A percentile compares a stretch with the other conserved stretches of the same genome.
These are phyloP conservation scores for Dendrobium huoshanense DNA, from an alignment of 106 monocot genomes.

Conservation along the genomic window DNA sequence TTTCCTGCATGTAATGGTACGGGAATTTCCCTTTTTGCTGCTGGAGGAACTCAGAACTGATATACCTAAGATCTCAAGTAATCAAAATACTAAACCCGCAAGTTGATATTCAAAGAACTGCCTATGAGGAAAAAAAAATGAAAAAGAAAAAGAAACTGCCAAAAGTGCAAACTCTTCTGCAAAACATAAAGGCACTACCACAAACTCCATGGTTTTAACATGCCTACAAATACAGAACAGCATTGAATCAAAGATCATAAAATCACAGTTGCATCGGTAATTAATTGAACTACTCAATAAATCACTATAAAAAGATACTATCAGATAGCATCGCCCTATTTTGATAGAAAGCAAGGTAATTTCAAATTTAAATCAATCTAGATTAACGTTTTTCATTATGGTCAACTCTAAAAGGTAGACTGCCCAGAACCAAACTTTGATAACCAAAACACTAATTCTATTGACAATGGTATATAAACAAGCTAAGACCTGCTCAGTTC, in stretches of 20 bases:
- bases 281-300: background rate
- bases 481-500: background rate
- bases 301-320: background rate
- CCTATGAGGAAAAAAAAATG: too few species aligned
- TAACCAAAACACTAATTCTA: background rate
- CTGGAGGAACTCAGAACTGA: background rate
- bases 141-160: background rate
- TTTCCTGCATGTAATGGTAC: background rate
- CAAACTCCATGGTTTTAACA: background rate
- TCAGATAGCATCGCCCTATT: background rate
- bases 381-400: background rate
- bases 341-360: background rate
- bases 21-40: background rate
- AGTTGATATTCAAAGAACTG: background rate
- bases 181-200: background rate
- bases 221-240: too few species aligned
- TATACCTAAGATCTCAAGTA: background rate
- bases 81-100: background rate
- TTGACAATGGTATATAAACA: background rate
- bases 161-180: background rate
- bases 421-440: background rate
- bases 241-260: background rate
- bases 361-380: background rate
- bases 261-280: background rate
- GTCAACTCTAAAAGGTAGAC: background rate